A percentile compares a stretch with the other conserved stretches of the same genome.
phyloP scores from a whole-genome alignment of 108 stramenopile species.

The Parietichytrium sp. region DNA sequence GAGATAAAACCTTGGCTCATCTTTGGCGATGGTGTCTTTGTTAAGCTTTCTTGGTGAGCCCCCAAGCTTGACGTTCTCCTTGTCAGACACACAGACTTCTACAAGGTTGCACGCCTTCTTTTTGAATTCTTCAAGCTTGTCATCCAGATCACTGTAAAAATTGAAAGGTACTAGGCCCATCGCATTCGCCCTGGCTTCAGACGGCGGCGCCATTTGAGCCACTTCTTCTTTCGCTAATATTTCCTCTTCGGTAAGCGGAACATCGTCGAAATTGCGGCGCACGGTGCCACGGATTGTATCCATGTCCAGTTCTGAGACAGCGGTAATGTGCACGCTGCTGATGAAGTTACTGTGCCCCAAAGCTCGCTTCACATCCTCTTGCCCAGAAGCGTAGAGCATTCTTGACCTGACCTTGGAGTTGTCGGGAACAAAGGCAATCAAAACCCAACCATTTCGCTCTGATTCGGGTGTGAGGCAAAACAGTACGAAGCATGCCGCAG shows the following conservation, averaged over 20 bases:
- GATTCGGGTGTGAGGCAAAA: not conserved
- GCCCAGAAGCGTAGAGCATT: slow-evolving; percentile 12
- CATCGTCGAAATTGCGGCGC: not conserved
- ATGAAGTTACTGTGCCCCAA: slow-evolving; percentile 24
- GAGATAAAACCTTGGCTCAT: slow-evolving; percentile 18
- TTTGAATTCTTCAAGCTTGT: slow-evolving; percentile 4
- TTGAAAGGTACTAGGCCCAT: slow-evolving; percentile 30
- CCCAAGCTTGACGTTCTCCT: not conserved
- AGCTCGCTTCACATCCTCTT: slow-evolving; percentile 5
- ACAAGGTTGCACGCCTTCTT: not conserved
- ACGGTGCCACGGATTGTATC: not conserved
- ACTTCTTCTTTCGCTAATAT: slow-evolving; percentile 20
- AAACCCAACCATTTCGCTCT: not conserved
- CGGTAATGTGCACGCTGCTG: not conserved
- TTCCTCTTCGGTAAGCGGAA: not conserved
- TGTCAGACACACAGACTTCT: not conserved
- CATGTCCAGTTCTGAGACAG: not conserved
- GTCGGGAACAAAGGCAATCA: slow-evolving; percentile 19
- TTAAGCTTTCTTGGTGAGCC: not conserved
- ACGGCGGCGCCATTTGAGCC: slow-evolving; percentile 27
- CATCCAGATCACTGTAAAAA: not conserved
- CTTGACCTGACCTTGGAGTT: slow-evolving; percentile 28
- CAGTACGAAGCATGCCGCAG: not conserved
- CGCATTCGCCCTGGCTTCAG: slow-evolving; percentile 5
- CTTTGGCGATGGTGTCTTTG: not conserved